Evolutionary conservation across 2,329 filamentous ascomycete species (phyloP).

Genomic region (Ceratocystis papillata): DNA sequence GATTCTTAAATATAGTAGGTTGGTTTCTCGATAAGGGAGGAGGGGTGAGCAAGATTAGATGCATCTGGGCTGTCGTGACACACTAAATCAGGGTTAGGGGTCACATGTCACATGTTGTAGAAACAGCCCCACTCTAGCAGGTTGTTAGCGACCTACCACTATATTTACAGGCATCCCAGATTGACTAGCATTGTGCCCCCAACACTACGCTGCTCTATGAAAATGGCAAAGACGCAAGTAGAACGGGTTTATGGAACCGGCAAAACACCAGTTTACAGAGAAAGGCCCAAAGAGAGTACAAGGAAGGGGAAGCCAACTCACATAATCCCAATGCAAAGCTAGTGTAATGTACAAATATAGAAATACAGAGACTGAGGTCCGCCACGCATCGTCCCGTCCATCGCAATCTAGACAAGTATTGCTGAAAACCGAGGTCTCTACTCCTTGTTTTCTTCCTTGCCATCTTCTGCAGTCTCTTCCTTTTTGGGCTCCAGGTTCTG

Average conservation of each 20-base stretch:
- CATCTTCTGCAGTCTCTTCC: constrained; percentile 14
- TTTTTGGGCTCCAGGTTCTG: constrained; percentile 60
- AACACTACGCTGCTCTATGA: no score
- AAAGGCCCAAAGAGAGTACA: background rate
- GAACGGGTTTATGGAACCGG: background rate
- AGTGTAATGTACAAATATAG: constrained; percentile 5
- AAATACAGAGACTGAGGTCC: background rate
- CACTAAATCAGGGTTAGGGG: background rate
- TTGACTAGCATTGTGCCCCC: no score
- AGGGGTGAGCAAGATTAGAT: background rate
- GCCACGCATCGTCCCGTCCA: background rate
- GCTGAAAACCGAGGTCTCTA: background rate
- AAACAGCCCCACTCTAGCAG: no score
- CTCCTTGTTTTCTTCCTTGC: constrained; percentile 12
- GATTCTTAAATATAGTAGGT: background rate
- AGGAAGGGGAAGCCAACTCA: background rate
- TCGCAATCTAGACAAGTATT: background rate
- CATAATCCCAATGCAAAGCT: background rate
- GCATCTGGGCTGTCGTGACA: background rate
- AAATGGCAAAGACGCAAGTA: background rate
- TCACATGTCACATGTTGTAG: background rate
- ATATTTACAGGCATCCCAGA: no score
- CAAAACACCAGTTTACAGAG: background rate
- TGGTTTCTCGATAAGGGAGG: background rate
- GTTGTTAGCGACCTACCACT: no score